phyloP scores from a whole-genome alignment of 2,329 filamentous ascomycete species.

The Orbilia quercus region DNA sequence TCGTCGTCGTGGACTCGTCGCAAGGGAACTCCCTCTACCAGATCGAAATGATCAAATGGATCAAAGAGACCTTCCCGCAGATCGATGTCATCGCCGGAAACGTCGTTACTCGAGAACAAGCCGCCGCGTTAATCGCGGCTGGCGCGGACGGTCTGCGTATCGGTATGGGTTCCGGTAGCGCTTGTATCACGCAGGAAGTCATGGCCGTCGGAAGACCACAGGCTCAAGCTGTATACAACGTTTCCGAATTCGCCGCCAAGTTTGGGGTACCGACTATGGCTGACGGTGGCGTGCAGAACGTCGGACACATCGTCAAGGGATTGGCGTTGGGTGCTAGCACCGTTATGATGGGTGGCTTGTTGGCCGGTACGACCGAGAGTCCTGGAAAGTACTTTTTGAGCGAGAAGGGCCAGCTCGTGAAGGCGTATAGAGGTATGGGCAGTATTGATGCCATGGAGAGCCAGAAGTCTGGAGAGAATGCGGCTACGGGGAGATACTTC shows the following conservation, averaged over 20 bases:
- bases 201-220: constrained; percentile 99
- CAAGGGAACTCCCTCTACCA: constrained; percentile 99
- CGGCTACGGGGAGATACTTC: constrained; percentile 97
- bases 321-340: constrained; percentile 92
- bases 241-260: constrained; percentile 85
- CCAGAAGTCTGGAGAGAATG: constrained; percentile 81
- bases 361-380: constrained; percentile 96
- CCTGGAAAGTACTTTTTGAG: constrained; percentile 97
- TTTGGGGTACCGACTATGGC: constrained; percentile 99
- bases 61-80: constrained; percentile 85
- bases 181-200: constrained; percentile 99
- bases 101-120: constrained; percentile 97
- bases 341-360: constrained; percentile 98
- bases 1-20: constrained; percentile 93
- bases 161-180: constrained; percentile 97
- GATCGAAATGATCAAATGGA: constrained; percentile 96
- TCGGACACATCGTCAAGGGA: constrained; percentile 98
- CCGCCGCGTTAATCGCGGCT: constrained; percentile 88
- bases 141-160: constrained; percentile 97
- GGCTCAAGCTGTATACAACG: constrained; percentile 89
- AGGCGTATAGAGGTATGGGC: constrained; percentile 99
- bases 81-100: constrained; percentile 98
- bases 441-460: constrained; percentile 96
- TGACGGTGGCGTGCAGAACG: constrained; percentile 96
- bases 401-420: constrained; percentile 95